Conservation (phyloP, 805 yeast genomes). For the Ogataea naganishii region DNA sequence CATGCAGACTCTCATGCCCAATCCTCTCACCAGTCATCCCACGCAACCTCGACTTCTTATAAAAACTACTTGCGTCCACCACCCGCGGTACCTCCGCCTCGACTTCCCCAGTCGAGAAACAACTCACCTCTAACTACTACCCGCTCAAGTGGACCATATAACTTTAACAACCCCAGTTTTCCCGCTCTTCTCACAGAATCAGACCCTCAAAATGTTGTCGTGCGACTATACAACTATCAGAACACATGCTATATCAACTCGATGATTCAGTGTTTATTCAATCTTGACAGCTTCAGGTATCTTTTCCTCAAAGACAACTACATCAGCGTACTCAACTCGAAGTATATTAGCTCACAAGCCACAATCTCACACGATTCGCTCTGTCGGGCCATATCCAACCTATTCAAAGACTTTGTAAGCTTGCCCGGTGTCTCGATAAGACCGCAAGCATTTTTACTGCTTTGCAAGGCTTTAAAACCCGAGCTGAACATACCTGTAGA, state of each 20-base stretch:
- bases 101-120: too few relatives aligned
- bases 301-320: conserved; percentile 39
- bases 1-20: too few relatives aligned
- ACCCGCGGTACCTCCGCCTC: too few relatives aligned
- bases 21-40: too few relatives aligned
- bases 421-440: conserved; percentile 52
- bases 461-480: conserved; percentile 48
- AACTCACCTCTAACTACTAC: too few relatives aligned
- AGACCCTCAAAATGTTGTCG: conserved; percentile 7
- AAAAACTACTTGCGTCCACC: too few relatives aligned
- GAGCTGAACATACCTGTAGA: conserved; percentile 62
- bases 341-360: conserved; percentile 11
- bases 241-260: conserved; percentile 73
- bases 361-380: conserved; percentile 15
- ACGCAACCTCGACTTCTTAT: too few relatives aligned
- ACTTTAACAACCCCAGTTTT: conserved; percentile 28
- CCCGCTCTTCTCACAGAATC: too few relatives aligned
- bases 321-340: conserved; percentile 30
- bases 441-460: conserved; percentile 45
- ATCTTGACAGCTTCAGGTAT: conserved; percentile 37
- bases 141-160: too few relatives aligned
- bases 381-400: conserved; percentile 41
- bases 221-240: conserved; percentile 53
- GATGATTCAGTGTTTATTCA: conserved; percentile 63
- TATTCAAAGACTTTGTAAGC: conserved; percentile 46